phyloP scores from a whole-genome alignment of 2,329 filamentous ascomycete genomes.

The Emmonsia crescens region DNA sequence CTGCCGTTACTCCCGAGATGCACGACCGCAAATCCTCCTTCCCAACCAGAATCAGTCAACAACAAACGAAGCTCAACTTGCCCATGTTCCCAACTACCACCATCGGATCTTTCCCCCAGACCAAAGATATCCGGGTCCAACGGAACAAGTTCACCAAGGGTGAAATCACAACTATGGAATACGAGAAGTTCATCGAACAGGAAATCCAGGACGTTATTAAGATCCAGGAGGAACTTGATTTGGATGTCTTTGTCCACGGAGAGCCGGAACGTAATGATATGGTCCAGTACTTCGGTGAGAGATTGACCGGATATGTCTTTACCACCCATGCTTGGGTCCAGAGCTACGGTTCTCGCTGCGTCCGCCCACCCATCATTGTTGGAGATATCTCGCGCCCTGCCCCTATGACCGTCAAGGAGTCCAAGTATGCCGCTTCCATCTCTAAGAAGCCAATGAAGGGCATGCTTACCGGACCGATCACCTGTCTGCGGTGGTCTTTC shows the following conservation, averaged over 20 bases:
- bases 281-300: conserved; percentile 99
- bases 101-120: conserved; percentile 99
- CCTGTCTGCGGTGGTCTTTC: conserved; percentile 98
- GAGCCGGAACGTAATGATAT: conserved; percentile 99
- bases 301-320: conserved; percentile 92
- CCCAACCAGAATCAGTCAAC: conserved; percentile 69
- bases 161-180: conserved; percentile 83
- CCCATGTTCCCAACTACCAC: conserved; percentile 98
- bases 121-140: conserved; percentile 92
- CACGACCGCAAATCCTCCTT: conserved; percentile 92
- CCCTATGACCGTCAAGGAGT: conserved; percentile 99
- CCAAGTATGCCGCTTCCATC: conserved; percentile 92
- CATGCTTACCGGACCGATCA: conserved; percentile 98
- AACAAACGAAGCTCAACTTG: conserved; percentile 86
- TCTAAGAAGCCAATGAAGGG: conserved; percentile 99
- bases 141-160: conserved; percentile 99
- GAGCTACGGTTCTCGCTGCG: conserved; percentile 95
- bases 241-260: conserved; percentile 96
- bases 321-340: conserved; percentile 99
- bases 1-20: conserved; percentile 69
- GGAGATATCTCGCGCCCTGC: conserved; percentile 95
- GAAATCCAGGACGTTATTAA: conserved; percentile 92
- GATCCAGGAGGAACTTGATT: conserved; percentile 94
- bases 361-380: conserved; percentile 95
- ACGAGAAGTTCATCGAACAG: conserved; percentile 99